These are phyloP conservation scores for Gymnopilus junonius DNA, from an alignment of 768 basidiomycete genomes.

Conservation along the genomic window DNA sequence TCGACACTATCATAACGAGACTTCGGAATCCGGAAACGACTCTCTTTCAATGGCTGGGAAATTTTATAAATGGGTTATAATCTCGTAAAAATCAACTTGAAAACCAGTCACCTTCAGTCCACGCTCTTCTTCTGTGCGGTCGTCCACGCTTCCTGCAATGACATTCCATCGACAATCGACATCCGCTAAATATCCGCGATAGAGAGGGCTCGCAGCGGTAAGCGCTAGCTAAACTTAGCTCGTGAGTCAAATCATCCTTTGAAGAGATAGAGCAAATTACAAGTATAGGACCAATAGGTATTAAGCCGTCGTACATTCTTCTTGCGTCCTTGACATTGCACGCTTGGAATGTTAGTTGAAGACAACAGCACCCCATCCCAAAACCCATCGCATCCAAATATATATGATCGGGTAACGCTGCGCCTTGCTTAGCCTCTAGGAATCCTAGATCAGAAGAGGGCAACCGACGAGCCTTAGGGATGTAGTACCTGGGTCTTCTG, in stretches of 20 bases:
- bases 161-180: conserved; percentile 99
- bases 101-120: conserved; percentile 67
- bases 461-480: neutral
- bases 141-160: conserved; percentile 97
- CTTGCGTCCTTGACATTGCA: conserved; percentile 93
- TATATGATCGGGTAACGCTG: conserved; percentile 88
- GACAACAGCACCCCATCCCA: conserved; percentile 98
- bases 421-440: conserved; percentile 86
- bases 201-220: conserved; percentile 93
- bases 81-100: neutral
- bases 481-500: conserved; percentile 83
- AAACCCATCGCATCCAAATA: conserved; percentile 99
- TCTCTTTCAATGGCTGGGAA: conserved; percentile 68
- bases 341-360: conserved; percentile 97
- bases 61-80: neutral
- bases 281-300: conserved; percentile 95
- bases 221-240: conserved; percentile 72
- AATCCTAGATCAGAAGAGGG: conserved; percentile 6
- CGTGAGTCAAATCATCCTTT: neutral
- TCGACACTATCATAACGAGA: conserved; percentile 98
- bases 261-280: conserved; percentile 45
- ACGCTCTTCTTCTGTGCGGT: conserved; percentile 94
- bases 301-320: conserved; percentile 93
- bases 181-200: conserved; percentile 93
- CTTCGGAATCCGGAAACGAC: conserved; percentile 85